Conservation (phyloP, 1,284 basidiomycete genomes). For the Ustilago curta region DNA sequence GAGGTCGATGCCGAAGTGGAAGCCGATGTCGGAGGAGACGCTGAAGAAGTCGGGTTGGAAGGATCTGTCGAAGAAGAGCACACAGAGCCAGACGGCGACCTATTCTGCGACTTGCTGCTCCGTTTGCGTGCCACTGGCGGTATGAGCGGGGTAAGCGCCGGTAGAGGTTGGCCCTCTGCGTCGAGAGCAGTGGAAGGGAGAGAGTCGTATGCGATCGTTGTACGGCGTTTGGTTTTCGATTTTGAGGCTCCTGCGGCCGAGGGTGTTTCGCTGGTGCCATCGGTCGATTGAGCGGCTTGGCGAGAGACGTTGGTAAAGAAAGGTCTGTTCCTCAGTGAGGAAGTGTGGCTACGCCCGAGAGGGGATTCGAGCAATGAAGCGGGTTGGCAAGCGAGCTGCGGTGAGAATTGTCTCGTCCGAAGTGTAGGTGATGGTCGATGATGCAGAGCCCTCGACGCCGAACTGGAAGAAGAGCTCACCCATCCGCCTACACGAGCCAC, state of each 20-base stretch:
- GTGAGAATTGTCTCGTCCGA: no score
- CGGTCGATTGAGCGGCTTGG: neutral
- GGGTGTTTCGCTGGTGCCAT: neutral
- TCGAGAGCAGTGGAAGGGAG: conserved; percentile 15
- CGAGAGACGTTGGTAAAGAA: neutral
- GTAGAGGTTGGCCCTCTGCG: conserved; percentile 19
- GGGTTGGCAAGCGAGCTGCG: no score
- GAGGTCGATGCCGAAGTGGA: neutral
- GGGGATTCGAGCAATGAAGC: no score
- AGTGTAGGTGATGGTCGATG: no score
- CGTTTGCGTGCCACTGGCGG: conserved; percentile 13
- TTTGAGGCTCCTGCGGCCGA: neutral
- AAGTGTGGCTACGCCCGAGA: neutral
- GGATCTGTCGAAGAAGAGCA: neutral
- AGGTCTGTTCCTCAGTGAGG: neutral
- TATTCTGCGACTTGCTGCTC: neutral
- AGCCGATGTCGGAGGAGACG: neutral
- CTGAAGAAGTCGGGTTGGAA: neutral
- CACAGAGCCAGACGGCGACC: neutral
- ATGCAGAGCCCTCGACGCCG: no score
- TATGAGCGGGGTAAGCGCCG: conserved; percentile 10
- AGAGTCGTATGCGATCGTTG: conserved; percentile 32
- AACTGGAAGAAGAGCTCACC: no score
- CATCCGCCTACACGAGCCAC: no score
- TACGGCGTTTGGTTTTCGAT: conserved; percentile 14